phyloP scores from a whole-genome alignment of 768 basidiomycete species.

The Mycena amicta region DNA sequence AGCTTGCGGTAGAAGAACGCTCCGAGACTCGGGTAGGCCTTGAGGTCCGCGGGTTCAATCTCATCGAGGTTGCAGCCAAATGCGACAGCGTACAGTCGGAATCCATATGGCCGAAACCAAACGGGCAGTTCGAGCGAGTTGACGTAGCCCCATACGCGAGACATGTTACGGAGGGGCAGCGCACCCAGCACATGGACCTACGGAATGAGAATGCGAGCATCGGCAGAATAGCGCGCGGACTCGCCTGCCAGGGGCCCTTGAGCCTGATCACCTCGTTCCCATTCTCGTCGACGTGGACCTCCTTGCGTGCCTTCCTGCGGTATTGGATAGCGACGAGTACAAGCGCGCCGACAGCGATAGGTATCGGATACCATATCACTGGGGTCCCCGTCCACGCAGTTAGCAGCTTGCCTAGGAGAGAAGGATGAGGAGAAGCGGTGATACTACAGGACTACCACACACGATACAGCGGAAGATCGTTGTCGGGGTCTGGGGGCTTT shows the following conservation, averaged over 20 bases:
- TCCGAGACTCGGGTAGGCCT: conserved; percentile 82
- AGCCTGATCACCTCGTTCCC: conserved; percentile 80
- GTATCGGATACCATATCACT: conserved; percentile 94
- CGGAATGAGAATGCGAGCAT: background rate
- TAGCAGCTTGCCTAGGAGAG: conserved; percentile 58
- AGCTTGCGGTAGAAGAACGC: conserved; percentile 94
- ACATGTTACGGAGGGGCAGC: conserved; percentile 90
- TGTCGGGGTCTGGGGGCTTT: conserved; percentile 21
- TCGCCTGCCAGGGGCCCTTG: conserved; percentile 92
- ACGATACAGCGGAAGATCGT: conserved; percentile 56
- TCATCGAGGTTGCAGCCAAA: conserved; percentile 96
- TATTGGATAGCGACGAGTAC: conserved; percentile 81
- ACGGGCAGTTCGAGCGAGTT: conserved; percentile 92
- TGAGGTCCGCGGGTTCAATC: conserved; percentile 77
- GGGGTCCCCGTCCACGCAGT: conserved; percentile 86
- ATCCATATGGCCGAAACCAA: conserved; percentile 92
- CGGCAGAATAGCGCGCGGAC: conserved; percentile 29
- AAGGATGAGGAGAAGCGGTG: conserved; percentile 8
- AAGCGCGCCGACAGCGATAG: conserved; percentile 87
- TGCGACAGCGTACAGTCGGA: conserved; percentile 80
- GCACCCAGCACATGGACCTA: conserved; percentile 97
- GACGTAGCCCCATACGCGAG: conserved; percentile 95
- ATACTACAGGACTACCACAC: conserved; percentile 25
- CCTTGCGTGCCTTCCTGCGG: conserved; percentile 61
- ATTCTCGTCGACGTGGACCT: conserved; percentile 80